These are phyloP conservation scores for Diaporthe sp. DNA, from an alignment of 2,329 filamentous ascomycete genomes.

Conservation along the genomic window DNA sequence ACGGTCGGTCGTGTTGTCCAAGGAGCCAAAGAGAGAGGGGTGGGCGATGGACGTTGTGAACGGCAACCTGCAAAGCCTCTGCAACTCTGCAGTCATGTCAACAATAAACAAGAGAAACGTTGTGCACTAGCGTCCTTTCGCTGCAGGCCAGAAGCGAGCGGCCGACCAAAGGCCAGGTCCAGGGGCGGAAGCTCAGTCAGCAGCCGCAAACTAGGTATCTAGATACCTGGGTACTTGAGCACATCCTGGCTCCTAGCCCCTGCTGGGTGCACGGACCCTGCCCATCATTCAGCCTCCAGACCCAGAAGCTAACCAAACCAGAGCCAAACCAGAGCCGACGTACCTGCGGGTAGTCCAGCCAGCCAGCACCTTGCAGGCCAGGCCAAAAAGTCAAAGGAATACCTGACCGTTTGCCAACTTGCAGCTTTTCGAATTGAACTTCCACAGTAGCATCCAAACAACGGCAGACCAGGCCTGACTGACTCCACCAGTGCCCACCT, in stretches of 20 bases:
- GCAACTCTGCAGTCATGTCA: constrained; percentile 20
- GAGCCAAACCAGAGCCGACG: not conserved
- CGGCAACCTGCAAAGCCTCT: constrained; percentile 24
- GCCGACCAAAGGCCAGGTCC: no score
- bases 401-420: not conserved
- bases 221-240: not conserved
- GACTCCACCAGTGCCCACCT: not conserved
- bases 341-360: no score
- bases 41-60: constrained; percentile 5
- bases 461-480: not conserved
- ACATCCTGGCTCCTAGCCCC: not conserved
- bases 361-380: not conserved
- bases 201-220: not conserved
- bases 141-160: constrained; percentile 1
- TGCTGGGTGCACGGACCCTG: constrained; percentile 1
- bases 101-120: constrained; percentile 30
- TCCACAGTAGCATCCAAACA: constrained; percentile 10
- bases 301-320: not conserved
- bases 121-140: constrained; percentile 11
- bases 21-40: not conserved
- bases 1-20: constrained; percentile 8
- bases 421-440: not conserved
- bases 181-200: not conserved
- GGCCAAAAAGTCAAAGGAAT: constrained; percentile 9
- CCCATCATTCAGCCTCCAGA: constrained; percentile 3